Conservation (phyloP, 805 yeast genomes). For the Cyberlindnera americana region DNA sequence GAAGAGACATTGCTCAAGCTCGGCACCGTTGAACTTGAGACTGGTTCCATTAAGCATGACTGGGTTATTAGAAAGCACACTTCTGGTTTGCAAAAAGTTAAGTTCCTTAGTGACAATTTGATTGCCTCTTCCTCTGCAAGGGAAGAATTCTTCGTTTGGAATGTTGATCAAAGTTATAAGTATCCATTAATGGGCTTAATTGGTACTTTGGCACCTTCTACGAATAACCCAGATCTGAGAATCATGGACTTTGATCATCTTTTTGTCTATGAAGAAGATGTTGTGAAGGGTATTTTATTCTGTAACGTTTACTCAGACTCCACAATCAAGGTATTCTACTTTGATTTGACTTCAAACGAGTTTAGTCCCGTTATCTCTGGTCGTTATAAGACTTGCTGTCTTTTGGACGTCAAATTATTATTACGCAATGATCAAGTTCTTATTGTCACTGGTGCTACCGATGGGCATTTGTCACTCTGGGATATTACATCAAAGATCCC, state of each 20-base stretch:
- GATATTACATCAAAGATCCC: slow-evolving; percentile 37
- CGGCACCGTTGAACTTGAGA: slow-evolving; percentile 32
- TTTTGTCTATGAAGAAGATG: slow-evolving; percentile 31
- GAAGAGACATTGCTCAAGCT: slow-evolving; percentile 82
- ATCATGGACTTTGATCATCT: slow-evolving; percentile 78
- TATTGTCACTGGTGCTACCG: slow-evolving; percentile 69
- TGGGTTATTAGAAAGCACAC: slow-evolving; percentile 79
- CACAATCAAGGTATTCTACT: slow-evolving; percentile 60
- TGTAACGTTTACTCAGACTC: slow-evolving; percentile 87
- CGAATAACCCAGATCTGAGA: slow-evolving; percentile 74
- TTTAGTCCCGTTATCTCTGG: slow-evolving; percentile 47
- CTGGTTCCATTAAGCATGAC: slow-evolving; percentile 42
- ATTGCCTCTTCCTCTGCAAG: slow-evolving; percentile 69
- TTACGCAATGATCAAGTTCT: slow-evolving; percentile 27
- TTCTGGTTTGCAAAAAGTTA: slow-evolving; percentile 80
- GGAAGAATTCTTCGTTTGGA: slow-evolving; percentile 88
- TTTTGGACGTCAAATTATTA: slow-evolving; percentile 57
- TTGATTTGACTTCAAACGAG: slow-evolving; percentile 31
- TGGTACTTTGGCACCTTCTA: slow-evolving; percentile 52
- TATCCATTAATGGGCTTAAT: slow-evolving; percentile 46
- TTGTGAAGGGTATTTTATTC: slow-evolving; percentile 45
- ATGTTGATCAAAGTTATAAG: slow-evolving; percentile 36
- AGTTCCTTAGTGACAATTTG: slow-evolving; percentile 49
- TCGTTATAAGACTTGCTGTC: slow-evolving; percentile 69
- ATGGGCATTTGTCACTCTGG: slow-evolving; percentile 73